These are phyloP conservation scores for Boletales sp. DNA, from an alignment of 768 basidiomycete genomes.

Conservation along the genomic window DNA sequence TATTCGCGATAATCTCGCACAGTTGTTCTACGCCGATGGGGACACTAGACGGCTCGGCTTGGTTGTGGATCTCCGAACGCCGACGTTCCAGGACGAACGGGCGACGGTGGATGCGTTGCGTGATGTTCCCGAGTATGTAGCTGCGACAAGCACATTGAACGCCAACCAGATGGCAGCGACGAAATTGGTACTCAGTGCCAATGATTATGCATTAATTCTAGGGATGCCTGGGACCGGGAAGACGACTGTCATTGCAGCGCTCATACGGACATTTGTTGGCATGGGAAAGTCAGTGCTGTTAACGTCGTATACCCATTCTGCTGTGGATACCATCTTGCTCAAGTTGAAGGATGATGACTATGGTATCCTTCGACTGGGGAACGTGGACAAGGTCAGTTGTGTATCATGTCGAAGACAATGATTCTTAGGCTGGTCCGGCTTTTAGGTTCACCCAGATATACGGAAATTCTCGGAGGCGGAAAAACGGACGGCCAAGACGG, in stretches of 20 bases:
- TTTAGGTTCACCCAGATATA: slow-evolving; percentile 80
- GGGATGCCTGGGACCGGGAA: slow-evolving; percentile 99
- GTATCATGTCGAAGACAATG: not conserved
- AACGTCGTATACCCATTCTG: slow-evolving; percentile 95
- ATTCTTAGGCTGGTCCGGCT: not conserved
- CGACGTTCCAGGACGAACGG: slow-evolving; percentile 51
- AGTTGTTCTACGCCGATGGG: slow-evolving; percentile 78
- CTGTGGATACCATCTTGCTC: slow-evolving; percentile 93
- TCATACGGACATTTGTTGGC: slow-evolving; percentile 75
- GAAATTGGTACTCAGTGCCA: slow-evolving; percentile 67
- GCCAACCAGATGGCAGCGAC: slow-evolving; percentile 69
- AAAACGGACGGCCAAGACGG: slow-evolving; percentile 51
- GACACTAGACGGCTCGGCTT: slow-evolving; percentile 65
- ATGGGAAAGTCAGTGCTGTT: slow-evolving; percentile 86
- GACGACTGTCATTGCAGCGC: slow-evolving; percentile 88
- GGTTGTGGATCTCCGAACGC: slow-evolving; percentile 76
- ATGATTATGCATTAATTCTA: slow-evolving; percentile 88
- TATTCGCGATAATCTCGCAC: slow-evolving; percentile 87
- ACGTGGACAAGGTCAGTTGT: slow-evolving; percentile 74
- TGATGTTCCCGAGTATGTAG: slow-evolving; percentile 28
- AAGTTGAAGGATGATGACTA: slow-evolving; percentile 73
- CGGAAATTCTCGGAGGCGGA: slow-evolving; percentile 66
- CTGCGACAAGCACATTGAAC: slow-evolving; percentile 52
- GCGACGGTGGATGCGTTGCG: slow-evolving; percentile 11
- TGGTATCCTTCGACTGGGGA: slow-evolving; percentile 81